Evolutionary conservation across 768 basidiomycete species (phyloP).

Genomic region (Rhizopogon rudus): DNA sequence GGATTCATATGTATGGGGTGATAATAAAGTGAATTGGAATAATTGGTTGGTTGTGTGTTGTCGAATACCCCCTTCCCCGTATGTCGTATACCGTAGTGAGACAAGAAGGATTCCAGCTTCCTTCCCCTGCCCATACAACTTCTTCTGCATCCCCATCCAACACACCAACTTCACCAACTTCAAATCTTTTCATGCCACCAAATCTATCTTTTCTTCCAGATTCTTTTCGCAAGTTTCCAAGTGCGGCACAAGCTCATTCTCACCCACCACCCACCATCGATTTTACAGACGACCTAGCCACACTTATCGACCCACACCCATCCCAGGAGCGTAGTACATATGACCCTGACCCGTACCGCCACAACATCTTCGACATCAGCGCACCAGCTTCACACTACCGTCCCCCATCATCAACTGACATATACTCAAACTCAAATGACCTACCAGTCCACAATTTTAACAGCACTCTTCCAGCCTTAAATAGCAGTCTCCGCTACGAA

Average conservation of each 20-base stretch:
- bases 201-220: conserved; percentile 46
- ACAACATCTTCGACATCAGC: conserved; percentile 63
- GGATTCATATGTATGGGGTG: conserved; percentile 2
- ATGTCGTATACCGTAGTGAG: conserved; percentile 39
- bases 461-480: conserved; percentile 46
- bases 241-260: conserved; percentile 10
- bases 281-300: conserved; percentile 65
- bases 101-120: conserved; percentile 72
- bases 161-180: conserved; percentile 20
- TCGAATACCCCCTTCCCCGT: background rate
- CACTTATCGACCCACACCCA: conserved; percentile 40
- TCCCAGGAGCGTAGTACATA: conserved; percentile 43
- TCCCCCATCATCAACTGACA: conserved; percentile 15
- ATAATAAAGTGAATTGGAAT: conserved; percentile 4
- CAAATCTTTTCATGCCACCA: conserved; percentile 40
- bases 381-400: conserved; percentile 32
- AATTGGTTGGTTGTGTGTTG: too few species aligned
- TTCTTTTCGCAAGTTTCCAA: conserved; percentile 49
- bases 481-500: conserved; percentile 47
- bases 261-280: conserved; percentile 35
- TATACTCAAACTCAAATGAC: conserved; percentile 18
- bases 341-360: conserved; percentile 39
- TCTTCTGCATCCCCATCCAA: conserved; percentile 11
- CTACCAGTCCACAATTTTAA: conserved; percentile 36
- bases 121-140: conserved; percentile 35